phyloP scores from a whole-genome alignment of 2,329 filamentous ascomycete species.

The Coniosporium uncinatum region DNA sequence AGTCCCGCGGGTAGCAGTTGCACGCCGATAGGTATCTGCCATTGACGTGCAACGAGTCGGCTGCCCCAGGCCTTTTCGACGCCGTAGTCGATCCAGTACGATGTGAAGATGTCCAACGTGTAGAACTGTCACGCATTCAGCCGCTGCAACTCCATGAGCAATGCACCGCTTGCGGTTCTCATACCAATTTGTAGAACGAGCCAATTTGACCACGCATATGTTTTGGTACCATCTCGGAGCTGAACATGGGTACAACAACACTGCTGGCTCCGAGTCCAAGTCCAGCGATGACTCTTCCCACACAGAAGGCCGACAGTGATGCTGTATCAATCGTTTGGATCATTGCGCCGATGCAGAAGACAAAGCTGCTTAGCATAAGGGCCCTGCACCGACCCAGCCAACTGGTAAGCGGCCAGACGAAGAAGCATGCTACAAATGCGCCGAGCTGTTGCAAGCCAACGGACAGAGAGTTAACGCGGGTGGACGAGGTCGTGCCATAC shows the following conservation, averaged over 20 bases:
- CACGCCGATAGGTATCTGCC: constrained; percentile 50
- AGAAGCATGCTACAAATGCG: constrained; percentile 44
- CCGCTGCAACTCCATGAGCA: no score
- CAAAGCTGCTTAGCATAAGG: constrained; percentile 35
- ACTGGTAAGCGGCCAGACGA: constrained; percentile 42
- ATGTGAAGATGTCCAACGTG: constrained; percentile 34
- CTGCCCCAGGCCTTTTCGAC: constrained; percentile 23
- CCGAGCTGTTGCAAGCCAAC: constrained; percentile 46
- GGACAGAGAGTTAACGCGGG: constrained; percentile 37
- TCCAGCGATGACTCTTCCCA: constrained; percentile 40
- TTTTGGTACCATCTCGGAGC: constrained; percentile 32
- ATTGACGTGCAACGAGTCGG: constrained; percentile 33
- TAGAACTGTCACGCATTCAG: no score
- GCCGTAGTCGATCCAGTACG: constrained; percentile 49
- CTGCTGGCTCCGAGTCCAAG: constrained; percentile 42
- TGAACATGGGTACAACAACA: constrained; percentile 34
- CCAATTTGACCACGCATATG: constrained; percentile 42
- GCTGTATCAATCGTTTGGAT: constrained; percentile 42
- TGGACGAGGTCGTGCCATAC: constrained; percentile 30
- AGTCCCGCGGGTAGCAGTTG: constrained; percentile 41
- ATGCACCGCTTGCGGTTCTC: no score
- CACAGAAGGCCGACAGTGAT: constrained; percentile 36
- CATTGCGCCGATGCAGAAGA: constrained; percentile 32
- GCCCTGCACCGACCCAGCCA: constrained; percentile 36
- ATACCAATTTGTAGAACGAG: neutral